A percentile compares a stretch with the other conserved stretches of the same genome.
Conservation (phyloP, 768 basidiomycete species). For the Tulasnella calospora region DNA sequence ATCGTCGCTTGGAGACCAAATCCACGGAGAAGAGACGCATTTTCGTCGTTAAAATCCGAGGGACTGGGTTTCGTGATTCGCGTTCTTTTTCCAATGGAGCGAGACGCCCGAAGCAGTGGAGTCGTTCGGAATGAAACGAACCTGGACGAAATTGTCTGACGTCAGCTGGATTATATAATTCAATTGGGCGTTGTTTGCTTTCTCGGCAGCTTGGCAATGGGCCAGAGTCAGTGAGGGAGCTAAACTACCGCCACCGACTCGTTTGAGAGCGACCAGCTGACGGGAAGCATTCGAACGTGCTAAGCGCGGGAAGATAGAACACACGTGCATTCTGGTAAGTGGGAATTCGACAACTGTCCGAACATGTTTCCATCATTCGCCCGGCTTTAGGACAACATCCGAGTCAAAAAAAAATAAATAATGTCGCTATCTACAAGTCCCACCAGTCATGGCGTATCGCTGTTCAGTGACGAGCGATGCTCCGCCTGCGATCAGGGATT, state of each 20-base stretch:
- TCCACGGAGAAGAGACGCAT: background rate
- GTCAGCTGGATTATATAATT: background rate
- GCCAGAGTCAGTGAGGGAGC: background rate
- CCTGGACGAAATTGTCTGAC: background rate
- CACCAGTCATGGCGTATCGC: background rate
- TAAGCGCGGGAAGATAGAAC: background rate
- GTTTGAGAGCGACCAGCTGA: background rate
- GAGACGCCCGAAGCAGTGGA: background rate
- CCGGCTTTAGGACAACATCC: background rate
- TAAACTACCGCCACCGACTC: background rate
- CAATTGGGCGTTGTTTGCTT: background rate
- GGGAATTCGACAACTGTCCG: background rate
- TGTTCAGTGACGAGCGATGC: background rate
- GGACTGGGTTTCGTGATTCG: background rate
- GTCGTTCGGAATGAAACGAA: background rate
- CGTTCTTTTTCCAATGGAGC: background rate
- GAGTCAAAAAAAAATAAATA: background rate
- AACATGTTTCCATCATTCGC: background rate
- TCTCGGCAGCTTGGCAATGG: background rate
- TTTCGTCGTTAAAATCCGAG: slow-evolving; percentile 2
- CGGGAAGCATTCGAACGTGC: slow-evolving; percentile 5
- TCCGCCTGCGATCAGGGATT: background rate
- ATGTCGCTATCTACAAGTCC: slow-evolving; percentile 1
- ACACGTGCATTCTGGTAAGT: background rate
- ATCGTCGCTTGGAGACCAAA: slow-evolving; percentile 9